phyloP scores from a whole-genome alignment of 148 eudicot genomes.

The Cornus florida region DNA sequence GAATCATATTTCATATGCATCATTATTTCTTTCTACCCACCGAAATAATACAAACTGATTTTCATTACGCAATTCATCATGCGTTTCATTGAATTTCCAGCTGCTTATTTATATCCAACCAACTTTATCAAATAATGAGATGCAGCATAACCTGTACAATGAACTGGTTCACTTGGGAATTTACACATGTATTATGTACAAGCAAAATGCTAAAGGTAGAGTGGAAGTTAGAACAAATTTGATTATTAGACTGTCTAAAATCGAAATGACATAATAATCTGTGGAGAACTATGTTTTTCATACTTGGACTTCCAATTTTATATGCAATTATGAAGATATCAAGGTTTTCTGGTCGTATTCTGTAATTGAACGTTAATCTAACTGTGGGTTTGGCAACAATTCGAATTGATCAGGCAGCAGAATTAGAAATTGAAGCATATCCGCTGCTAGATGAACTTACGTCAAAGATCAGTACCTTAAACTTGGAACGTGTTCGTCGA shows the following conservation, averaged over 20 bases:
- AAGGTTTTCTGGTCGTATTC: not conserved
- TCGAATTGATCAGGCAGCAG: constrained; percentile 65
- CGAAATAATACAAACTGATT: not conserved
- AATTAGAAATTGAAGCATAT: constrained; percentile 93
- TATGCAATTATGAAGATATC: not conserved
- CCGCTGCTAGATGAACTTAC: constrained; percentile 98
- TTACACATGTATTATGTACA: not conserved
- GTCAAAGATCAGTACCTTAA: constrained; percentile 87
- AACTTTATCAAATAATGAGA: not conserved
- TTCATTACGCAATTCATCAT: not conserved
- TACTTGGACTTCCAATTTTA: not conserved
- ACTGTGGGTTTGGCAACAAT: not conserved
- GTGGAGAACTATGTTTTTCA: not conserved
- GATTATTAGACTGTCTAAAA: not conserved
- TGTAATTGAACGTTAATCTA: not conserved
- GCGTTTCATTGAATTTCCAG: not conserved
- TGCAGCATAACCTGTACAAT: not conserved
- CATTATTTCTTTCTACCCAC: not conserved
- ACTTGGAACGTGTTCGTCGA: constrained; percentile 87
- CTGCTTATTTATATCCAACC: not conserved
- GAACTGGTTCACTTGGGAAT: not conserved
- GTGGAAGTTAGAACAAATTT: not conserved
- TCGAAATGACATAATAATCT: not conserved
- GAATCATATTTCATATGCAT: not conserved
- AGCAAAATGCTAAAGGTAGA: not conserved